Evolutionary conservation across 192 early-diverging fungal genomes (phyloP), one percentile per base, ranked within the genome.

Genomic region (Linderina pennispora): DNA sequence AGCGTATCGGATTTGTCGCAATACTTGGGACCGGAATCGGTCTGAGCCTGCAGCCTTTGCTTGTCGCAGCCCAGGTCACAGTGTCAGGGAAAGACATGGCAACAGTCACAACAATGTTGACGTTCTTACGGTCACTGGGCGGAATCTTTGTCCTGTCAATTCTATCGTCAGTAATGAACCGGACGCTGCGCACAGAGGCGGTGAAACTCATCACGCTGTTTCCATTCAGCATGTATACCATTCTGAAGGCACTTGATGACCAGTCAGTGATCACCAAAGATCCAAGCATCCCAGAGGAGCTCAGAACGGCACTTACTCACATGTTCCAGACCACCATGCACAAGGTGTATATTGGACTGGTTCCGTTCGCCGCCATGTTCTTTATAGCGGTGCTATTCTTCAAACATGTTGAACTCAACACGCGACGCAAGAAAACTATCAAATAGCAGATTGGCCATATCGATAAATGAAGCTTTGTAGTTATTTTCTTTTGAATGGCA

Each of bases 21-120:
- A 58, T 91, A 26, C 43, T 77, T 13, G 91, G 90, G 4, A 20
- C 80, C n/a, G 92, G 92, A 1, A 46, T 85, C 8, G 92, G 94
- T 7, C 60, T 78, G n/a, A 74, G 80, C 38, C 65, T 92, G 37
- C 90, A 91, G 57, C 79, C 81, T 1, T 67, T 83, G 34, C 49
- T 89, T 28, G 65, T 91, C 15, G 84, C 76, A 5, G 75, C 81
- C 19, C 90, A 92, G 65, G 75, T 80, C 8, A 57, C 78, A 19
- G 88, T 88, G 11, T 48, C 39, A 6, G 53, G 65, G 2, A 43
- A 62, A 22, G 74, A 86, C 17, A 82, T 90, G 55, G 86, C 87
- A 0, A 51, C 80, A 14, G 81, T 74, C 23, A 89, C 87, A 1
- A 69, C 83, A 3, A 47, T 84, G 17, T 51, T 77, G 0, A 62